Evolutionary conservation across 1,139 yeast species (phyloP), one percentile per base, ranked within the genome.

Genomic region (Taphrina deformans): DNA sequence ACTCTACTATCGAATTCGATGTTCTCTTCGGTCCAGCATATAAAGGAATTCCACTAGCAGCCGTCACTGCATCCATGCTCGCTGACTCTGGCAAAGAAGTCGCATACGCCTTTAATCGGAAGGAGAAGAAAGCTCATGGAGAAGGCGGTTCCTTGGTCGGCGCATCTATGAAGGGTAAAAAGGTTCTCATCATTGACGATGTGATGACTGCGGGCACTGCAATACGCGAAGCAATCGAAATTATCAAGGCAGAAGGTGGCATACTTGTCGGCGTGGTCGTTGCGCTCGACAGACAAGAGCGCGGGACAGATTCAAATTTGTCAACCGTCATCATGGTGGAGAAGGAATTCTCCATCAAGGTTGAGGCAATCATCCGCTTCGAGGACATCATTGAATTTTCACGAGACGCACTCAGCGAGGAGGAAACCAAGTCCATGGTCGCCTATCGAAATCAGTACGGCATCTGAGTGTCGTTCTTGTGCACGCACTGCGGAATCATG

Each of bases 171-270:
- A 81, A 82, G 68, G 88, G 83, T 65, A 88, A 91, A 76, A 82
- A 81, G 69, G 84, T 91, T 38, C 80, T 93, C 73, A 88, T 93
- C 72, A 90, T 93, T 70, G 99, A 93, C 76, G 99, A 93, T 73
- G 98, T 93, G 60, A 92, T 93, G 85, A 93, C 98, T 67, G 98
- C 99, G 1, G 99, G 99, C 46, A 93, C 98, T 67, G 99, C 99
- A 64, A 91, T 92, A 75, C 88, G 88, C 72, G 98, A 93, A 77
- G 97, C 98, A 0, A 88, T 90, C 71, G 85, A 82, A 63, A 88
- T 93, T 72, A 90, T 93, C 72, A 80, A 80, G 27, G 79, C 75
- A 29, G 93, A 86, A 71, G 80, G 84, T 51, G 99, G 97, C 63
- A 73, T 79, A 24, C 88, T 90, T 38, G 89, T 85, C 51, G 99